Evolutionary conservation across 345 rosid genomes (phyloP).

Genomic region (Balakata baccata): DNA sequence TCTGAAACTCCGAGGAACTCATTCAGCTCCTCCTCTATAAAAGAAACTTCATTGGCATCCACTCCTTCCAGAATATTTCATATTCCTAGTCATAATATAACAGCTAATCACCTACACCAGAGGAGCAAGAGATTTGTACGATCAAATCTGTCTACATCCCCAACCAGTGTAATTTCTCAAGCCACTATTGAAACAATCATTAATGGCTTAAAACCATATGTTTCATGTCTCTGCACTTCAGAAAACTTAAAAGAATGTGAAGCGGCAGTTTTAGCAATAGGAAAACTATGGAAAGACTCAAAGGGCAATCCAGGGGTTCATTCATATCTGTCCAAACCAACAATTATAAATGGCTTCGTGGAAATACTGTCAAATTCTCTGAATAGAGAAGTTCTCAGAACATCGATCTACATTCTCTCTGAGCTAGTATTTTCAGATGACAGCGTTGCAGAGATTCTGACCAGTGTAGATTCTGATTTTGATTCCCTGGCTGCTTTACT

Average conservation of each 20-base stretch:
- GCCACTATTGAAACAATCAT: slow-evolving; percentile 48
- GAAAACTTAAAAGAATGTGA: slow-evolving; percentile 62
- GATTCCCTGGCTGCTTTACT: slow-evolving; percentile 53
- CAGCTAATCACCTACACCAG: slow-evolving; percentile 26
- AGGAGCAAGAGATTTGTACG: slow-evolving; percentile 38
- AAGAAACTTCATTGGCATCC: slow-evolving; percentile 23
- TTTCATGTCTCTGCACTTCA: slow-evolving; percentile 57
- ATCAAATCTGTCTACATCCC: slow-evolving; percentile 36
- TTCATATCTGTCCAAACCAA: slow-evolving; percentile 48
- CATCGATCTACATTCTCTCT: slow-evolving; percentile 49
- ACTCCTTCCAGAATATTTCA: slow-evolving; percentile 24
- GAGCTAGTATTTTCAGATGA: slow-evolving; percentile 45
- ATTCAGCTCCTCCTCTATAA: slow-evolving; percentile 31
- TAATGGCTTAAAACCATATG: slow-evolving; percentile 44
- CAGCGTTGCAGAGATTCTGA: slow-evolving; percentile 47
- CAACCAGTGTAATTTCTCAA: slow-evolving; percentile 64
- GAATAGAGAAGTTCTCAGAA: slow-evolving; percentile 46
- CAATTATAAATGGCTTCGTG: slow-evolving; percentile 48
- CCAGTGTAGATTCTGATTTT: slow-evolving; percentile 57
- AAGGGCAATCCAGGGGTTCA: slow-evolving; percentile 51
- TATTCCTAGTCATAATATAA: slow-evolving; percentile 10
- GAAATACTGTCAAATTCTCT: slow-evolving; percentile 58
- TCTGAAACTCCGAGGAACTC: slow-evolving; percentile 51
- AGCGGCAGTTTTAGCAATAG: slow-evolving; percentile 46
- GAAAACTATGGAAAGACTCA: slow-evolving; percentile 54